phyloP scores from a whole-genome alignment of 2,329 filamentous ascomycete species.

The Diaporthe aspalathi region DNA sequence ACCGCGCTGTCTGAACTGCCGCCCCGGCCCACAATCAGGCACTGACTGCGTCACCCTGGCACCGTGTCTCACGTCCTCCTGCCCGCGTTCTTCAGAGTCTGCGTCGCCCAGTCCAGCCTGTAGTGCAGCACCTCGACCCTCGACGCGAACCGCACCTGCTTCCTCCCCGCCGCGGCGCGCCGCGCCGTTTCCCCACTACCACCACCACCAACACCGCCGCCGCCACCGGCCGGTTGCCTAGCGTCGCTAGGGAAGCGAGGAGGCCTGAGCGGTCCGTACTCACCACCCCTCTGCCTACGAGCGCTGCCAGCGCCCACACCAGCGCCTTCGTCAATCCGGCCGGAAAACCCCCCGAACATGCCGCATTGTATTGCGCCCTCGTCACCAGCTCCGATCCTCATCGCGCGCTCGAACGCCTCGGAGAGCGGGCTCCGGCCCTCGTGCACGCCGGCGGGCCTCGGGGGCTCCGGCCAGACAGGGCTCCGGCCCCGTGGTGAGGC shows the following conservation, averaged over 20 bases:
- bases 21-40: not conserved
- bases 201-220: not conserved
- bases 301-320: too few species aligned
- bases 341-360: too few species aligned
- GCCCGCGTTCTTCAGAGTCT: not conserved
- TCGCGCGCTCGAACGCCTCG: slow-evolving; percentile 6
- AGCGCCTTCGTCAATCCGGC: not conserved
- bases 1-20: not conserved
- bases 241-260: not conserved
- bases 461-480: not conserved
- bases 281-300: too few species aligned
- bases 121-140: slow-evolving; percentile 11
- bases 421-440: not conserved
- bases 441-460: not conserved
- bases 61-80: not conserved
- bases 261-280: not conserved
- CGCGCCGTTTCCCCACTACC: too few species aligned
- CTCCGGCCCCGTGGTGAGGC: too few species aligned
- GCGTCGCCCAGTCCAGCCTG: slow-evolving; percentile 10
- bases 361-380: not conserved
- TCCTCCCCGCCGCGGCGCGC: not conserved
- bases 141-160: slow-evolving; percentile 6
- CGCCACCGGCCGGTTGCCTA: not conserved
- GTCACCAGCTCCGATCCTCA: not conserved
- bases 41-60: not conserved